These are phyloP conservation scores for Hirschioporus abietinus DNA, from an alignment of 768 basidiomycete genomes.

Conservation along the genomic window DNA sequence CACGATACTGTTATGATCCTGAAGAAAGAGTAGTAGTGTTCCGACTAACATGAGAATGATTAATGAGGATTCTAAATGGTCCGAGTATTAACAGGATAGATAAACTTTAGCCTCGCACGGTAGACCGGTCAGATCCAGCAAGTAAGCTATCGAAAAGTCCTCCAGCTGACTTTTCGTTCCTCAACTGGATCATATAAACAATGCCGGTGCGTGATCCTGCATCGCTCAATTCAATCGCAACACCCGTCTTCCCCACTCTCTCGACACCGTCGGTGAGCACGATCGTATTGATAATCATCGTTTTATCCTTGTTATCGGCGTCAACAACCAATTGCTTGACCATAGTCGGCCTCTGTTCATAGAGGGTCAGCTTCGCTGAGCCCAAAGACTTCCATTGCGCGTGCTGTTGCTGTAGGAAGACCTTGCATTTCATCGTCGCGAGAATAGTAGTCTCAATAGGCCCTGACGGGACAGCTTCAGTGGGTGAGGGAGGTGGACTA, in stretches of 20 bases:
- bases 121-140: slow-evolving; percentile 75
- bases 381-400: slow-evolving; percentile 98
- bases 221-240: slow-evolving; percentile 94
- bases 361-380: slow-evolving; percentile 80
- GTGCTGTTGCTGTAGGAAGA: slow-evolving; percentile 92
- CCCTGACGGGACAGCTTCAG: slow-evolving; percentile 50
- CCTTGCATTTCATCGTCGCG: slow-evolving; percentile 96
- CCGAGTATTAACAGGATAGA: neutral
- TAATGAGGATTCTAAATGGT: neutral
- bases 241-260: slow-evolving; percentile 96
- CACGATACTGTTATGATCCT: neutral
- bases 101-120: neutral
- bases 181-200: slow-evolving; percentile 94
- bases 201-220: slow-evolving; percentile 88
- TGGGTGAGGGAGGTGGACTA: slow-evolving; percentile 83
- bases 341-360: slow-evolving; percentile 78
- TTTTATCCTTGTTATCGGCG: slow-evolving; percentile 68
- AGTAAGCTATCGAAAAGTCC: slow-evolving; percentile 85
- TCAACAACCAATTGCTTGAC: slow-evolving; percentile 96
- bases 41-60: neutral
- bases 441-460: slow-evolving; percentile 75
- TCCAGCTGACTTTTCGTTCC: slow-evolving; percentile 81
- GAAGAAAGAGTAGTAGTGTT: neutral
- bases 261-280: slow-evolving; percentile 96
- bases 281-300: slow-evolving; percentile 88